These are phyloP conservation scores for Catenaria anguillulae DNA, from an alignment of 371 early-diverging fungal species.

Conservation along the genomic window DNA sequence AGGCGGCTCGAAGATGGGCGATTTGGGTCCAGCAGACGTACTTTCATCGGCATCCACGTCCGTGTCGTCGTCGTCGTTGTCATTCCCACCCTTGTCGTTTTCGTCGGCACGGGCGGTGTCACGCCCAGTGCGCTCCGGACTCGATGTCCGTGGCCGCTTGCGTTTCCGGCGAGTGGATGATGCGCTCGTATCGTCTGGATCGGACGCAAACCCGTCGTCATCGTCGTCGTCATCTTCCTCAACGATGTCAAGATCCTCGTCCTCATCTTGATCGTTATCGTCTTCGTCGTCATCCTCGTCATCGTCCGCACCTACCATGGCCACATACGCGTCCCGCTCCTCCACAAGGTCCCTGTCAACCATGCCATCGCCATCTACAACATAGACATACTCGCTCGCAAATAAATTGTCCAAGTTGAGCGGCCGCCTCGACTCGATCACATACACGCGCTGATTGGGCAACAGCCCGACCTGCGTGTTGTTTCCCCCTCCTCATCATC, in stretches of 20 bases:
- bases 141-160: no score
- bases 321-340: slow-evolving; percentile 49
- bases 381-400: slow-evolving; percentile 37
- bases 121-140: no score
- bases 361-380: slow-evolving; percentile 67
- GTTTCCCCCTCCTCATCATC: no score
- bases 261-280: slow-evolving; percentile 19
- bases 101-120: no score
- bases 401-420: slow-evolving; percentile 61
- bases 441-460: slow-evolving; percentile 46
- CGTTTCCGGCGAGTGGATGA: no score
- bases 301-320: slow-evolving; percentile 29
- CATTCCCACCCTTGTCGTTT: no score
- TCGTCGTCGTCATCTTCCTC: not conserved
- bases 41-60: no score
- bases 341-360: slow-evolving; percentile 40
- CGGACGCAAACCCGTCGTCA: no score
- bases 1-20: not conserved
- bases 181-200: no score
- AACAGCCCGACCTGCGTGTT: no score
- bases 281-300: slow-evolving; percentile 5
- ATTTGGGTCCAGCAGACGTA: no score
- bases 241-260: slow-evolving; percentile 10
- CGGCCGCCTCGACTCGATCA: slow-evolving; percentile 80
- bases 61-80: not conserved